Evolutionary conservation across 129 eudicot genomes (phyloP), one percentile per base, ranked within the genome.

Genomic region (Gnaphalium uliginosum): DNA sequence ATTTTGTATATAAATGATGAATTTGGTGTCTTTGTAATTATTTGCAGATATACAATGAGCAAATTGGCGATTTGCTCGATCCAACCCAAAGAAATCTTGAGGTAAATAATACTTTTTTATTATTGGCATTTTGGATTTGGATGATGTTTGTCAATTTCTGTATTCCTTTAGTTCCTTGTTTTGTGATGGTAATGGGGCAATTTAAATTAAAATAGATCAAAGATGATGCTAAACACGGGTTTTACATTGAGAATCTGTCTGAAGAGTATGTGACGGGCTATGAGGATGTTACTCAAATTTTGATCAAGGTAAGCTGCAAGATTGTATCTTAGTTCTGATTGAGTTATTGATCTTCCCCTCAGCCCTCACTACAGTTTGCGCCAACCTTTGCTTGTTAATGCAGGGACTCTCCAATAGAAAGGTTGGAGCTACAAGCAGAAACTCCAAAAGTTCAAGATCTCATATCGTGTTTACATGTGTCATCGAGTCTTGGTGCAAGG

Each of bases 401-500:
- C 89, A 93, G 97, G 98, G 98, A 25, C 96, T 94, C 68, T 90
- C 98, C 41, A 87, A 82, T 79, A 86, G 96, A 77, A 94, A 91
- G 81, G 81, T 85, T 74, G 98, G 98, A 72, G 83, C 96, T 68
- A 90, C 96, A 57, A 90, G 90, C 82, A 82, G 85, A 27, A 94
- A 94, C 69, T 87, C 98, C 53, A 94, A 94, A 81, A 94, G 98
- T 85, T 94, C 98, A 75, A 85, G 97, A 80, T 94, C 98, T 64
- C 98, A 94, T 77, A 81, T 90, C 33, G 90, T 90, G 35, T 87
- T 94, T 75, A 90, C 98, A 6, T 90, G 97, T 68, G 87, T 90
- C 51, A 84, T 94, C 22, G 98, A 94, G 77, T 94, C 98, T 59
- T 94, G 98, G 98, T 80, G 91, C 87, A 94, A 94, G 98, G 98